A percentile compares a stretch with the other conserved stretches of the same genome.
Evolutionary conservation across 805 yeast species (phyloP).

Genomic region (Hanseniaspora occidentalis): DNA sequence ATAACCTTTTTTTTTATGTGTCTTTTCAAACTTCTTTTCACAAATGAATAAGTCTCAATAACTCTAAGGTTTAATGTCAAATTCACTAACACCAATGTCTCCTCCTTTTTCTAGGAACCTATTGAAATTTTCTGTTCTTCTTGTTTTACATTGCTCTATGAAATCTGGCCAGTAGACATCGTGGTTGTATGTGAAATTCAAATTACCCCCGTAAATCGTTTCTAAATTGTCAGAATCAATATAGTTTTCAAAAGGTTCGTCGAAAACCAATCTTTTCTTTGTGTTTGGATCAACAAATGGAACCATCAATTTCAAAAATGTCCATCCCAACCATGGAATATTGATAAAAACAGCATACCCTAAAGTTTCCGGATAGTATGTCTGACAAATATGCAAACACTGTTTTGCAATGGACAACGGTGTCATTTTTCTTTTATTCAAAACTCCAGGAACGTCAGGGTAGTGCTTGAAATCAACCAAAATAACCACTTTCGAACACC

Average conservation of each 20-base stretch:
- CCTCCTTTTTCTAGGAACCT: slow-evolving; percentile 31
- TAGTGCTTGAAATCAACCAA: slow-evolving; percentile 42
- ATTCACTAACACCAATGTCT: slow-evolving; percentile 41
- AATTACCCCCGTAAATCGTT: slow-evolving; percentile 32
- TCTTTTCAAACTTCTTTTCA: too few species aligned
- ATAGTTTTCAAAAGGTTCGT: slow-evolving; percentile 42
- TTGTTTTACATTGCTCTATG: slow-evolving; percentile 29
- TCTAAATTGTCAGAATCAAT: slow-evolving; percentile 43
- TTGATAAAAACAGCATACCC: slow-evolving; percentile 42
- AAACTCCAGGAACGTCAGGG: slow-evolving; percentile 22
- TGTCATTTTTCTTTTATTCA: slow-evolving; percentile 30
- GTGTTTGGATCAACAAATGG: slow-evolving; percentile 51
- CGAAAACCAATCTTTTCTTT: slow-evolving; percentile 43
- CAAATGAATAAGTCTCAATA: too few species aligned
- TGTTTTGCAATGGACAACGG: slow-evolving; percentile 39
- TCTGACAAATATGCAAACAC: slow-evolving; percentile 38
- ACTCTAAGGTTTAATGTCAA: slow-evolving; percentile 28
- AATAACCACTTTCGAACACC: slow-evolving; percentile 42
- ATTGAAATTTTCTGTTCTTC: slow-evolving; percentile 27
- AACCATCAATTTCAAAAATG: slow-evolving; percentile 41
- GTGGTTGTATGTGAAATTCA: slow-evolving; percentile 40
- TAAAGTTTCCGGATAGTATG: slow-evolving; percentile 47
- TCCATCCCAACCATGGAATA: slow-evolving; percentile 45
- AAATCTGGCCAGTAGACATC: slow-evolving; percentile 42
- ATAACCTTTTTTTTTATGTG: too few species aligned